Evolutionary conservation across 768 basidiomycete species (phyloP), one percentile per base, ranked within the genome.

Genomic region (Tubosaeta sp.): DNA sequence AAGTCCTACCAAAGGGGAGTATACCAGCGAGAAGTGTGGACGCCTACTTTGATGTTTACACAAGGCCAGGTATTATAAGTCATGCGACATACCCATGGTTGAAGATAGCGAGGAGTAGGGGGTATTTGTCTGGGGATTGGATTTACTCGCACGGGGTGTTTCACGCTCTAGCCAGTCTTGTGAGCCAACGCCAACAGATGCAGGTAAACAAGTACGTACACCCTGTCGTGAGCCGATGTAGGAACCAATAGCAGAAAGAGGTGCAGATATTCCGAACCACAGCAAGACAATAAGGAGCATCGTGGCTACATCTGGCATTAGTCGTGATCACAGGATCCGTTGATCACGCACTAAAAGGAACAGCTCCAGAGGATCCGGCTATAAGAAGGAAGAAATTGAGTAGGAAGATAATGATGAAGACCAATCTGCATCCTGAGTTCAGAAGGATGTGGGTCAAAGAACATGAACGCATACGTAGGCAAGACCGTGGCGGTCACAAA

Each of bases 101-200:
- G 79, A 43, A 97, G 81, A 66, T 97, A 95, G 65, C 83, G 89
- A 25, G 91, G 91, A 9, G 76, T 69, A 11, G 91, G 89, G 1
- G 95, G 95, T 50, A 98, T 94, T 67, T 97, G 95, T n/a, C 95
- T 81, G 13, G 95, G 95, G 52, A 97, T 98, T 51, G 83, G 87
- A 59, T 95, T 91, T 29, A 94, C 90, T 53, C 94, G 78, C 35
- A 92, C 88, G 11, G 94, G 95, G 64, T 93, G 82, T n/a, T 74
- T 69, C 51, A 97, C 70, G 27, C 72, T 76, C 91, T 95, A 56
- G 48, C 39, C 44, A 39, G 19, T 37, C 51, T 25, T 58, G 45
- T 63, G 32, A 51, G 50, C 43, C 37, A 53, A 43, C 29, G 33
- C 29, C 14, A 43, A 19, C 31, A 32, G 33, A 31, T 6, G 22